These are phyloP conservation scores for Hydrangea macrophylla DNA, from an alignment of 148 eudicot species.

Conservation along the genomic window DNA sequence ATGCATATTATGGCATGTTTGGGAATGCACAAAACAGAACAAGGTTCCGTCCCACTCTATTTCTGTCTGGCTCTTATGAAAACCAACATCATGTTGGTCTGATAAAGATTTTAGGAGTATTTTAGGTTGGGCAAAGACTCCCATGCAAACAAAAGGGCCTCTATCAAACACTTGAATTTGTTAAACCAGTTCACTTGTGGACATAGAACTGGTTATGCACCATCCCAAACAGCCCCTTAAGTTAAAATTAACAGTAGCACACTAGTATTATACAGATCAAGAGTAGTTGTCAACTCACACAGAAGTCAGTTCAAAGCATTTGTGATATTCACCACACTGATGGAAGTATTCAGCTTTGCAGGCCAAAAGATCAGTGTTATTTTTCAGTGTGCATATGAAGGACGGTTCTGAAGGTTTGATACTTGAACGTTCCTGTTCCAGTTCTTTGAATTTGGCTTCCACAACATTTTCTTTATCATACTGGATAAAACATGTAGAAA, in stretches of 20 bases:
- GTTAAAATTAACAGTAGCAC: too few species aligned
- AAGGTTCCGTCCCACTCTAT: too few species aligned
- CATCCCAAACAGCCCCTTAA: too few species aligned
- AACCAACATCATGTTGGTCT: too few species aligned
- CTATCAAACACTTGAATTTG: too few species aligned
- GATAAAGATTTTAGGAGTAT: too few species aligned
- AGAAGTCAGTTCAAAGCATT: slow-evolving; percentile 91
- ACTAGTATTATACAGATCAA: neutral
- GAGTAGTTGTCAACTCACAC: slow-evolving; percentile 46
- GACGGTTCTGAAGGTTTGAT: slow-evolving; percentile 49
- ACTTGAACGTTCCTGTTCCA: slow-evolving; percentile 53
- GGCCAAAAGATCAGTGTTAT: slow-evolving; percentile 89
- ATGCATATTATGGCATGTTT: neutral
- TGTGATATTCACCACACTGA: slow-evolving; percentile 97
- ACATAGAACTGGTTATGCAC: too few species aligned
- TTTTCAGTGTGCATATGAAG: slow-evolving; percentile 55
- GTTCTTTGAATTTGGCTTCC: slow-evolving; percentile 77
- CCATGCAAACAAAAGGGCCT: too few species aligned
- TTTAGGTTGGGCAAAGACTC: too few species aligned
- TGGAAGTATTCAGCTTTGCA: slow-evolving; percentile 98
- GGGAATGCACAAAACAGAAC: too few species aligned
- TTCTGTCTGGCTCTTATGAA: too few species aligned
- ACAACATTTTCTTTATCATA: slow-evolving; percentile 81
- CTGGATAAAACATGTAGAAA: slow-evolving; percentile 36
- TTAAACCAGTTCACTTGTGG: too few species aligned